Evolutionary conservation across 495 filamentous ascomycete species (phyloP), one percentile per base, ranked within the genome.

Genomic region (Sphaerosporella brunnea): DNA sequence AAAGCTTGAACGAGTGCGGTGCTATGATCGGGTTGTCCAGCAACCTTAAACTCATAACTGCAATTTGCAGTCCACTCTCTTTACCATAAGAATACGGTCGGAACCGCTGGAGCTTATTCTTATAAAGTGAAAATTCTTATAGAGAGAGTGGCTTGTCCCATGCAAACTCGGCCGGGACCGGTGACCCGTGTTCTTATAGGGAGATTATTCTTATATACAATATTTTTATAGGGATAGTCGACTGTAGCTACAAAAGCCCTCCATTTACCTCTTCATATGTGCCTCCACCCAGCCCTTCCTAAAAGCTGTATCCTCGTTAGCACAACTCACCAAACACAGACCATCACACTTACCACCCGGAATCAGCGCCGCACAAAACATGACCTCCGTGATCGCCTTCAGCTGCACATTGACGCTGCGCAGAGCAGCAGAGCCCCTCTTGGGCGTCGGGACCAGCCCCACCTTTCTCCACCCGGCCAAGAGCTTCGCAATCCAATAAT

Each of bases 361-460:
- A 39, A 71, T 66, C 55, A 79, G 52, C 39, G 75, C 76, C 3
- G 76, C 64, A 36, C 77, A 74, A 65, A 76, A 80, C 78, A 80
- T 82, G 24, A 73, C 74, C 45, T 67, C 54, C 21, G 74, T 76
- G 37, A 80, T 80, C 0, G 75, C 74, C 28, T 65, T 55, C 53
- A 78, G 51, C 36, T 73, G 70, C 26, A 71, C 66, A n/a, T n/a
- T n/a, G 3, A 69, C 64, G 5, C 63, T 65, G 20, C 53, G 44
- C 5, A 64, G 43, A 11, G 15, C 10, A 2, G 18, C n/a, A 1
- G 2, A 10, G 67, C 56, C 60, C 73, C 61, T 26, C 41, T 26
- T 44, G 8, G 41, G 41, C 3, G 2, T 44, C 13, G 41, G 41
- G 11, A 44, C 41, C 11, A 24, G 2, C 15, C 23, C 41, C 45